Percentiles rank a stretch among this genome's conserved stretches.
Evolutionary conservation across 345 rosid species (phyloP).

Genomic region (Eucalyptus virginea): DNA sequence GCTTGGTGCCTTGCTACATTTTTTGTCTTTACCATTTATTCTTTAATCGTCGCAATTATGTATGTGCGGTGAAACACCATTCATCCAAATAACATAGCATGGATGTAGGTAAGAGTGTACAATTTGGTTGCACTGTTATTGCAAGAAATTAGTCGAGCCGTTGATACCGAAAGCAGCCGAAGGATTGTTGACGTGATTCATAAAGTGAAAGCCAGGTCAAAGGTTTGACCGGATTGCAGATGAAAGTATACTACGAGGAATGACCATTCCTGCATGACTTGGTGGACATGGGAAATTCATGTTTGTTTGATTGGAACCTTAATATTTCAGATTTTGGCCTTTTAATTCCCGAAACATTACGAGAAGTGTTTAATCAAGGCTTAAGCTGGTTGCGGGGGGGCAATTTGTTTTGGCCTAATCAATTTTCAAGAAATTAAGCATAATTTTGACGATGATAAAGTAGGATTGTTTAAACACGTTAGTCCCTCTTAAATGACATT

Average conservation of each 20-base stretch:
- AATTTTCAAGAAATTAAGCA: neutral
- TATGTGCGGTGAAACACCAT: neutral
- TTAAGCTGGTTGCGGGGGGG: neutral
- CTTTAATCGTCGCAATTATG: neutral
- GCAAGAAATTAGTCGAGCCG: neutral
- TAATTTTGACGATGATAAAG: neutral
- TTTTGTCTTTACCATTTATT: no score
- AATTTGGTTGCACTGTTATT: neutral
- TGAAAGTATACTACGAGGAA: no score
- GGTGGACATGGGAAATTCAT: neutral
- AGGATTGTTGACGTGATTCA: neutral
- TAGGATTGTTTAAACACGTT: neutral
- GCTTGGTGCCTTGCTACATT: neutral
- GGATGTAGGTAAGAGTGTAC: neutral
- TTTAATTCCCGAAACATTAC: neutral
- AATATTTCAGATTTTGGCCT: neutral
- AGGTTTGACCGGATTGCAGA: neutral
- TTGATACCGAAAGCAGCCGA: neutral
- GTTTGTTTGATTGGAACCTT: neutral
- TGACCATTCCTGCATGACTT: neutral
- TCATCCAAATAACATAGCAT: neutral
- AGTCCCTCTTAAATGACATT: neutral
- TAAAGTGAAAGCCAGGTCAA: neutral
- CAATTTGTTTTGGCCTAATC: neutral
- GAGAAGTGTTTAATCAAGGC: neutral